Evolutionary conservation across 1,284 basidiomycete genomes (phyloP), one percentile per base, ranked within the genome.

Genomic region (Apiotrichum brassicae): DNA sequence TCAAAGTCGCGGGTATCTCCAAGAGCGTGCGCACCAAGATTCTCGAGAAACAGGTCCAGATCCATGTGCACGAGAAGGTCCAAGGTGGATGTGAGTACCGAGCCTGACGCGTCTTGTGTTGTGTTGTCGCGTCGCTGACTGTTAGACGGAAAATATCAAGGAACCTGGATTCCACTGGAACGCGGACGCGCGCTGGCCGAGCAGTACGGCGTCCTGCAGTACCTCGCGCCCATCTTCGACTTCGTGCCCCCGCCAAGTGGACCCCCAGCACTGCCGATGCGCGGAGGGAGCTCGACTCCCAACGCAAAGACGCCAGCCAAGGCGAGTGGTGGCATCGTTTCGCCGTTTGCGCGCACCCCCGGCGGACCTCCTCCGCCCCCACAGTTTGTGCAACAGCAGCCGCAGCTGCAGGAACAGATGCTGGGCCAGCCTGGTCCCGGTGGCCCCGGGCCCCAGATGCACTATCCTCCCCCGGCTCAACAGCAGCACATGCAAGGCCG

Each of bases 1-100:
- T 98, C 65, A 99, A 99, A 75, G 93, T 98, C 36, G 95, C 95
- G 8, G 95, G 95, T 36, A 86, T 98, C 53, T 91, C 95, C 75
- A 99, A 99, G 75, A 92, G 91, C 3, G 82, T 87, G 34, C 81
- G 95, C 37, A 97, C 94, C 20, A 97, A 97, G 80, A 97, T 97
- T 51, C 79, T 98, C 32, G 95, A 98, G 77, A 95, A 94, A 72
- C 94, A 98, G 76, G 89, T 99, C 56, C 80, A 93, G 35, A 86
- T 87, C 39, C 93, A 93, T 45, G 86, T 90, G 73, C 93, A 98
- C 73, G 94, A 99, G 74, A 98, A 98, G 73, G 91, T 99, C 12
- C 95, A 99, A 72, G 95, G 95, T 42, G 95, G 95, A 35, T 98
- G 70, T 72, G 53, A 66, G 70, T 71, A 12, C 14, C 30, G 12